Base-by-base conservation (phyloP, 345 rosid genomes). In the Hypericum androsaemum region DNA sequence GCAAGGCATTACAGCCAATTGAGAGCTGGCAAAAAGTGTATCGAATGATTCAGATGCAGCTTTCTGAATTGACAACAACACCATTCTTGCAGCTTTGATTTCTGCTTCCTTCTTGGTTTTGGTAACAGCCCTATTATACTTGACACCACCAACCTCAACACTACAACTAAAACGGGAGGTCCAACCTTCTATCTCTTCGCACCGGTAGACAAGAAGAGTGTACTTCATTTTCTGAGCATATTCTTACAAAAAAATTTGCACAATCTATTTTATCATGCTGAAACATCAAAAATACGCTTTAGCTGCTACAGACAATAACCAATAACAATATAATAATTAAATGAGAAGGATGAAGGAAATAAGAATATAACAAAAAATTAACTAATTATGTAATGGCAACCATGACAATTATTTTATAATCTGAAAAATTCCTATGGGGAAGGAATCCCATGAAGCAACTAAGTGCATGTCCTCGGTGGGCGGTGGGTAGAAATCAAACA, bases 171-270 rank as follows among this genome's bases (percentile, higher is more conserved):
- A 92, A 39, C 37, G 53, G 11, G 60, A 42, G 43, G 43, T 59
- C 46, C 78, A 67, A 47, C 79, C 78, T 0, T 61, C 46, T 36
- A 65, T 48, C 63, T 81, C 90, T 12, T 64, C 66, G 60, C 86
- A 80, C 37, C 58, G 70, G 59, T 88, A 92, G 32, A 75, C 0
- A 7, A 95, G 97, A 60, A 81, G 83, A 2, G 97, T 90, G 46
- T 72, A 81, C 60, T 88, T 88, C 98, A 78, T 88, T 77, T 85
- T 92, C 62, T 88, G 97, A 7, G 97, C 98, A 62, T 83, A 92
- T 70, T 85, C 97, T 65, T 85, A 90, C 60, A 92, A 85, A 45
- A 92, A 74, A 63, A 83, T 88, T 92, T 88, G 81, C 97, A 82
- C 48, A 88, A 67, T 10, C 94, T 94, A 15, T 79, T 83, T 69